Evolutionary conservation across 1,284 basidiomycete genomes (phyloP), one percentile per base, ranked within the genome.

Genomic region (Flammula alnicola): DNA sequence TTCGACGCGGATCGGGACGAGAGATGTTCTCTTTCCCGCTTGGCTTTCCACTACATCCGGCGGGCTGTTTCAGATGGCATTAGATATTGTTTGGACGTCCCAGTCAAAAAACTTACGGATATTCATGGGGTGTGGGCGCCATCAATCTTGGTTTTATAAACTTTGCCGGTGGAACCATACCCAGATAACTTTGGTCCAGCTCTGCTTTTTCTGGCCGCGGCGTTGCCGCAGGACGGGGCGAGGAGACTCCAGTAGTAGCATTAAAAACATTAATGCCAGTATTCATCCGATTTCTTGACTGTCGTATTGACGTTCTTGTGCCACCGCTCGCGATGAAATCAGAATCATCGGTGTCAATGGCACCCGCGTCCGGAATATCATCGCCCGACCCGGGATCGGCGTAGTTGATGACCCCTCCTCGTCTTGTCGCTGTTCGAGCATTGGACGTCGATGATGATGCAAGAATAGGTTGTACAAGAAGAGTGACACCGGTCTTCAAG

Each of bases 1-100:
- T 63, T 98, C 95, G 51, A 99, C 88, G 39, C 92, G 88, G 56
- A 99, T 93, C 7, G 96, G 96, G 3, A 98, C 84, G 20, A 96
- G 81, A 2, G 87, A 75, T 4, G 88, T 80, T 19, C 83, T 79
- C 53, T 77, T 79, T 38, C 75, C 66, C 0, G 90, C 88, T 63
- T 91, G 84, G 9, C 67, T 65, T 35, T 86, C 79, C 27, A 94
- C 66, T n/a, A 76, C 69, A 22, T 91, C 84, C 47, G 80, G 77
- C 1, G 87, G 69, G 37, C 91, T 93, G 43, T 17, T 35, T 27
- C n/a, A 16, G 16, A 23, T 4, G 37, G 12, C 16, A 27, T 36
- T 14, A 36, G 4, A 8, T 8, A 22, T 26, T 14, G 9, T 17
- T 17, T 25, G 8, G 12, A 31, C 25, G 31, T 52, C 3, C 31